These are phyloP conservation scores for Alternaria gansuensis DNA, from an alignment of 2,329 filamentous ascomycete genomes.

Conservation along the genomic window DNA sequence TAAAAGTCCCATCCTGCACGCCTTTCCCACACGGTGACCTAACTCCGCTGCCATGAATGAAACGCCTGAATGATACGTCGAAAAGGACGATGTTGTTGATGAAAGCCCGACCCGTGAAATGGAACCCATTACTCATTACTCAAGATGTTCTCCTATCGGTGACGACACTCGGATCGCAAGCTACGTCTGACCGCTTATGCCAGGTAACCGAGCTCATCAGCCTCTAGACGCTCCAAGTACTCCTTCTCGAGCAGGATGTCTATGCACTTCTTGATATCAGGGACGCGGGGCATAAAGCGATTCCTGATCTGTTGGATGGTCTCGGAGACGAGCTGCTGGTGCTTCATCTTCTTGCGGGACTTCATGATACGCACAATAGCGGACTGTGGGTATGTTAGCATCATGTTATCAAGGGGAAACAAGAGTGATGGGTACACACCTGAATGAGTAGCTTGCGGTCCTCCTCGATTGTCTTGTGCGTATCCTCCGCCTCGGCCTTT, in stretches of 20 bases:
- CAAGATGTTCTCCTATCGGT: not conserved
- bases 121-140: slow-evolving; percentile 19
- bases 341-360: slow-evolving; percentile 98
- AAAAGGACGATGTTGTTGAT: slow-evolving; percentile 14
- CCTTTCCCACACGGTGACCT: slow-evolving; percentile 2
- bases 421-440: slow-evolving; percentile 66
- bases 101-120: slow-evolving; percentile 15
- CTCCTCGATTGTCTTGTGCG: slow-evolving; percentile 99
- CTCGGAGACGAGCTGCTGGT: slow-evolving; percentile 90
- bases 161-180: not conserved
- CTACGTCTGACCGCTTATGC: slow-evolving; percentile 64
- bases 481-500: slow-evolving; percentile 95
- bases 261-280: slow-evolving; percentile 99
- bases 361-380: slow-evolving; percentile 99
- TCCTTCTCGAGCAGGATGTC: slow-evolving; percentile 99
- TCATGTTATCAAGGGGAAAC: not conserved
- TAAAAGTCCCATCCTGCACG: slow-evolving; percentile 4
- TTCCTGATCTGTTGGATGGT: slow-evolving; percentile 94
- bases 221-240: slow-evolving; percentile 93
- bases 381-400: slow-evolving; percentile 68
- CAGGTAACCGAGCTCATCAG: slow-evolving; percentile 92
- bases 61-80: slow-evolving; percentile 18
- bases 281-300: slow-evolving; percentile 90
- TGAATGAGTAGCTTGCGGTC: slow-evolving; percentile 96
- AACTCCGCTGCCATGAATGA: slow-evolving; percentile 8